phyloP scores from a whole-genome alignment of 495 filamentous ascomycete genomes.

The Entonaema liquescens region DNA sequence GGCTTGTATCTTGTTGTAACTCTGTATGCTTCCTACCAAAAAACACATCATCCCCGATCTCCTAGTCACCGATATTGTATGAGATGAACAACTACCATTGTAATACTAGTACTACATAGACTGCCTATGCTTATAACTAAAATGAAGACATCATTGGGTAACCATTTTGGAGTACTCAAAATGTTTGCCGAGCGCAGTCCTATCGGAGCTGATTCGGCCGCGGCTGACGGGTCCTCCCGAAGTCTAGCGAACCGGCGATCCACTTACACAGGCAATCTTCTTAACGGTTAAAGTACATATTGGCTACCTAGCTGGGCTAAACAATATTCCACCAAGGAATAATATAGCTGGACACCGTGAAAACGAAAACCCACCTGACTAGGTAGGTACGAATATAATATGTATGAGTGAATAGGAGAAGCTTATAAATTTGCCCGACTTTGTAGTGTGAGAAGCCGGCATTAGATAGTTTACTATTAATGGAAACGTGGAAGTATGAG shows the following conservation, averaged over 20 bases:
- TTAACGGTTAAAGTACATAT: not conserved
- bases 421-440: not conserved
- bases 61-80: not conserved
- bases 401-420: too few relatives aligned
- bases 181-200: not conserved
- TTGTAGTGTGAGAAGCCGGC: not conserved
- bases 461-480: not conserved
- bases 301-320: not conserved
- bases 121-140: not conserved
- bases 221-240: constrained; percentile 1
- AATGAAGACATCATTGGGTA: not conserved
- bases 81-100: not conserved
- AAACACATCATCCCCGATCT: not conserved
- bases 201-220: not conserved
- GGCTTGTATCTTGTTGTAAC: not conserved
- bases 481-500: not conserved
- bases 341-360: not conserved
- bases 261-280: not conserved
- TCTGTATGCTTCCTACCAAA: not conserved
- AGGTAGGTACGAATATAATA: not conserved
- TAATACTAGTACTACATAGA: not conserved
- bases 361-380: not conserved
- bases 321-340: not conserved
- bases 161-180: not conserved
- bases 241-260: not conserved